Evolutionary conservation across 1,139 yeast genomes (phyloP).

Genomic region (Blastobotrys proliferans): DNA sequence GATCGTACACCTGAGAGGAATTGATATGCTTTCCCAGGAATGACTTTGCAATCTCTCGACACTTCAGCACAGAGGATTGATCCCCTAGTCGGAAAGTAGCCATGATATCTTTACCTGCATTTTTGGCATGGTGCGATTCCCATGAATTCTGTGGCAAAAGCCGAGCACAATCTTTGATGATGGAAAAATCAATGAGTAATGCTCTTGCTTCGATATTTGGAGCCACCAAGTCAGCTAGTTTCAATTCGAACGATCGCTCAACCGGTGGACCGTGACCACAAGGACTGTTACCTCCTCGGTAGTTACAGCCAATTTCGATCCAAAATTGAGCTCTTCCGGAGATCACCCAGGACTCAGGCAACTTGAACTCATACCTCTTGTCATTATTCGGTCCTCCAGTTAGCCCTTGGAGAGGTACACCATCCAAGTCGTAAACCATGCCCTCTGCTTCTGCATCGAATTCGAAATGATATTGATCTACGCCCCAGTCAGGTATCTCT

Average conservation of each 20-base stretch:
- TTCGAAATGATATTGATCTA: slow-evolving; percentile 36
- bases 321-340: slow-evolving; percentile 52
- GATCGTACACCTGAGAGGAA: slow-evolving; percentile 52
- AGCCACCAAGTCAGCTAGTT: slow-evolving; percentile 68
- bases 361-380: slow-evolving; percentile 62
- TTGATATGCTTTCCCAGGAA: slow-evolving; percentile 65
- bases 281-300: slow-evolving; percentile 83
- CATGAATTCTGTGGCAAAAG: slow-evolving; percentile 69
- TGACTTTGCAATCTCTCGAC: slow-evolving; percentile 63
- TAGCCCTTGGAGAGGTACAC: slow-evolving; percentile 73
- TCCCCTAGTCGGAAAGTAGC: slow-evolving; percentile 55
- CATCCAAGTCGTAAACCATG: slow-evolving; percentile 61
- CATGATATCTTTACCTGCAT: slow-evolving; percentile 71
- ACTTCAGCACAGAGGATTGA: slow-evolving; percentile 47
- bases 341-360: slow-evolving; percentile 54
- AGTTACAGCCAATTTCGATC: slow-evolving; percentile 87
- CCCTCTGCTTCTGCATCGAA: slow-evolving; percentile 64
- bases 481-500: slow-evolving; percentile 47
- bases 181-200: slow-evolving; percentile 67
- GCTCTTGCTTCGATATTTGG: slow-evolving; percentile 80
- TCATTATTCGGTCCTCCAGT: slow-evolving; percentile 60
- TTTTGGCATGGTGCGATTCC: slow-evolving; percentile 52
- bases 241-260: slow-evolving; percentile 56
- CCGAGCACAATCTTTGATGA: slow-evolving; percentile 83
- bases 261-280: not conserved